Conservation (phyloP, 805 yeast genomes). For the Ogataea salicorniae region DNA sequence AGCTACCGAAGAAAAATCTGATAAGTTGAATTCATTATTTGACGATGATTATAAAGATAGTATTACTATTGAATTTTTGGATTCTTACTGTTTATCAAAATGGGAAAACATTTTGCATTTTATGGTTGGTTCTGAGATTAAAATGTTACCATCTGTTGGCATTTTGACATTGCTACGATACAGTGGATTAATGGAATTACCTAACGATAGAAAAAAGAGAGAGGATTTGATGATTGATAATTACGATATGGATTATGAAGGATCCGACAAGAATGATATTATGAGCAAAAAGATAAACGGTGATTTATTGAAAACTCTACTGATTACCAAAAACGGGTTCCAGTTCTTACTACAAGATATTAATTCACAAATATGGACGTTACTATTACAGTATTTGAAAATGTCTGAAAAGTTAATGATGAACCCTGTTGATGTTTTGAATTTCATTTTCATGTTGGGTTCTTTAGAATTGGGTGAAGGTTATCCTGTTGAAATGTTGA, state of each 20-base stretch:
- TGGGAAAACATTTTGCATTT: conserved; percentile 96
- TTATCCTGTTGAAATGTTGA: conserved; percentile 64
- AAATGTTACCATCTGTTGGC: conserved; percentile 68
- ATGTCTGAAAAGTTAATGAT: conserved; percentile 78
- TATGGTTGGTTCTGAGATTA: conserved; percentile 90
- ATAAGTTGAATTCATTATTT: conserved; percentile 43
- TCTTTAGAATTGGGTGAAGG: conserved; percentile 88
- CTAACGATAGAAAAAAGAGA: conserved; percentile 26
- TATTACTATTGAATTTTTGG: conserved; percentile 63
- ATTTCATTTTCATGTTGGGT: conserved; percentile 90
- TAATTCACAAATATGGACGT: conserved; percentile 92
- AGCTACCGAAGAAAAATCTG: neutral
- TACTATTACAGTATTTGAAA: conserved; percentile 79
- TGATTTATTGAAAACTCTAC: conserved; percentile 33
- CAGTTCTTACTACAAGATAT: conserved; percentile 91
- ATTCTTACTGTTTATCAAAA: conserved; percentile 72
- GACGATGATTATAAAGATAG: conserved; percentile 53
- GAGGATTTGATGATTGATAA: conserved; percentile 21
- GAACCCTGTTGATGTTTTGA: conserved; percentile 95
- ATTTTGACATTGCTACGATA: conserved; percentile 71
- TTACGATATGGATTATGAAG: conserved; percentile 12
- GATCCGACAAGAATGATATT: conserved; percentile 12
- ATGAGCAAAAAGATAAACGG: conserved; percentile 6
- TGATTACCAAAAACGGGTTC: conserved; percentile 87
- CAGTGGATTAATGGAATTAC: conserved; percentile 84